A percentile compares a stretch with the other conserved stretches of the same genome.
Conservation (phyloP, 2,329 filamentous ascomycete species). For the Pseudogymnoascus sp. region DNA sequence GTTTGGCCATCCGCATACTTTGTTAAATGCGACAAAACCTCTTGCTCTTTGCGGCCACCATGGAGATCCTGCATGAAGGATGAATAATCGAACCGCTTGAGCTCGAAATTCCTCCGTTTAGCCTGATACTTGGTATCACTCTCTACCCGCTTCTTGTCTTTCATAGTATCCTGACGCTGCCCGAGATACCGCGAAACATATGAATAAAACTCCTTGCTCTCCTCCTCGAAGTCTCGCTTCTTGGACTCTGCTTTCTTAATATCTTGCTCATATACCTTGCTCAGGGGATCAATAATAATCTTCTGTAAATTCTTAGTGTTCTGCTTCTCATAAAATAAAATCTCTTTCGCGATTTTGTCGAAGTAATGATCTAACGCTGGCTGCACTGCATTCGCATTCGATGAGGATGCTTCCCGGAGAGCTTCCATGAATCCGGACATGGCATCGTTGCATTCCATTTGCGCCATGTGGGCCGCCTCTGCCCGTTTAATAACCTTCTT, state of each 20-base stretch:
- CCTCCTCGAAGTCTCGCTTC: constrained; percentile 96
- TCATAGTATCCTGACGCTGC: constrained; percentile 88
- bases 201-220: constrained; percentile 96
- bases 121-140: constrained; percentile 94
- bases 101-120: constrained; percentile 88
- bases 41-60: constrained; percentile 95
- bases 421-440: constrained; percentile 77
- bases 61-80: constrained; percentile 99
- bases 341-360: constrained; percentile 89
- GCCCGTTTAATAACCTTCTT: constrained; percentile 93
- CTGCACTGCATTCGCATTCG: constrained; percentile 93
- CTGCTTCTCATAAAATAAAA: constrained; percentile 75
- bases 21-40: constrained; percentile 88
- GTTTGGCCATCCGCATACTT: constrained; percentile 90
- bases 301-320: constrained; percentile 81
- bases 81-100: constrained; percentile 97
- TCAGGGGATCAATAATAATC: constrained; percentile 89
- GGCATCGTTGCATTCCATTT: constrained; percentile 78
- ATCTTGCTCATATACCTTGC: constrained; percentile 84
- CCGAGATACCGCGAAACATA: constrained; percentile 95
- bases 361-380: constrained; percentile 97
- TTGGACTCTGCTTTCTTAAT: constrained; percentile 97
- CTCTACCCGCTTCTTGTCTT: constrained; percentile 92
- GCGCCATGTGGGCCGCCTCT: constrained; percentile 76
- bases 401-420: constrained; percentile 76